Evolutionary conservation across 2,329 filamentous ascomycete genomes (phyloP).

Genomic region (Diaporthe citriasiana): DNA sequence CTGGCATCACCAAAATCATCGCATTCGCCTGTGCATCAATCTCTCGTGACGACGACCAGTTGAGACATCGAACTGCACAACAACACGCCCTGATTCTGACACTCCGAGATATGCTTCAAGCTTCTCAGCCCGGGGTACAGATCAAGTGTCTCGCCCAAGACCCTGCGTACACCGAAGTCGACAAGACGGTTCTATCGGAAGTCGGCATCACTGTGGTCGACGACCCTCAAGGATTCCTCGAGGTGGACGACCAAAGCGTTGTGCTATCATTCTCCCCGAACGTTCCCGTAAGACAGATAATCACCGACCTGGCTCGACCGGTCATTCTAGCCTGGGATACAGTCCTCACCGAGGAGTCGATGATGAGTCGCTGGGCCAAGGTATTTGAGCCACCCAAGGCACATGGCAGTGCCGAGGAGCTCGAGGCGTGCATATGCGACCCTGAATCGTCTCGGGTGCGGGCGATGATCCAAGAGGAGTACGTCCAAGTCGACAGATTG

Average conservation of each 20-base stretch:
- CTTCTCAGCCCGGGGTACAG: not conserved
- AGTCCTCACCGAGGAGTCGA: not conserved
- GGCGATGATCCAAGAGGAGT: not conserved
- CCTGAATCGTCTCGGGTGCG: constrained; percentile 12
- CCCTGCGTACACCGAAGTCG: not conserved
- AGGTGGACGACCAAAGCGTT: not conserved
- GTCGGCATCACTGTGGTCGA: not conserved
- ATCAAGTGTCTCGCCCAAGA: not conserved
- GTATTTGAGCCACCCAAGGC: not conserved
- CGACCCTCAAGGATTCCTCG: constrained; percentile 5
- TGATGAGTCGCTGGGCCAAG: not conserved
- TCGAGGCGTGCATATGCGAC: not conserved
- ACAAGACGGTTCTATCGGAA: not conserved
- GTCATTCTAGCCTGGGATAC: constrained; percentile 14
- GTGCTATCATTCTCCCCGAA: not conserved
- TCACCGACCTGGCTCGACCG: constrained; percentile 9
- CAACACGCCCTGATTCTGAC: constrained; percentile 1
- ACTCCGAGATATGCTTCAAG: not conserved
- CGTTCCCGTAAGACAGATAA: not conserved
- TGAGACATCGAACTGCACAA: not conserved
- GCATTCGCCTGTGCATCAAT: constrained; percentile 10
- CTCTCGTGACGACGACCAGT: not conserved
- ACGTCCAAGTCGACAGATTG: not conserved
- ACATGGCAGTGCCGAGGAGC: not conserved
- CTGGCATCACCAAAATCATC: not conserved